Evolutionary conservation across 2,329 filamentous ascomycete species (phyloP).

Genomic region (Ophiostoma sp.): DNA sequence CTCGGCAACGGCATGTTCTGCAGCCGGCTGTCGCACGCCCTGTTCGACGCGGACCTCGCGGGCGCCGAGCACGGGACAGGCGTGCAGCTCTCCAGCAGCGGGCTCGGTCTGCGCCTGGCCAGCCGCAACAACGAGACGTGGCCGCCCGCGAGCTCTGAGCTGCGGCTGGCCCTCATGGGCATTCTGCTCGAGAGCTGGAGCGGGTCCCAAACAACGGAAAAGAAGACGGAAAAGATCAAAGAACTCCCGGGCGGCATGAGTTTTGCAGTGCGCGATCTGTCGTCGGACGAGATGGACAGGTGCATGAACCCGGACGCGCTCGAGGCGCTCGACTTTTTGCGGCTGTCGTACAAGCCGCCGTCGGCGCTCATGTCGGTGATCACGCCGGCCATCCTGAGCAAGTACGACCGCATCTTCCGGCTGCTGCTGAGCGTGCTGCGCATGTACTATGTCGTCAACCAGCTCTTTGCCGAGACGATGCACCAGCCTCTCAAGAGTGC

Average conservation of each 20-base stretch:
- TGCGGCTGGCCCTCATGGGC: conserved; percentile 84
- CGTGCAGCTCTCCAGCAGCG: conserved; percentile 61
- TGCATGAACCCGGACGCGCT: conserved; percentile 79
- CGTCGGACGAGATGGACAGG: conserved; percentile 69
- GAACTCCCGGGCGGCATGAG: conserved; percentile 64
- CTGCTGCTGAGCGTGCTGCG: conserved; percentile 70
- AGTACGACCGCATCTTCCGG: conserved; percentile 83
- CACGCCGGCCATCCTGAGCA: conserved; percentile 61
- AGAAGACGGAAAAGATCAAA: conserved; percentile 21
- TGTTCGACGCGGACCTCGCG: conserved; percentile 79
- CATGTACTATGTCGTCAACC: conserved; percentile 69
- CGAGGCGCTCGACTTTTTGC: conserved; percentile 87
- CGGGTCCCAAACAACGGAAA: background rate
- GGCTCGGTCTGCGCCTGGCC: conserved; percentile 80
- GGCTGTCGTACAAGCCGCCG: conserved; percentile 77
- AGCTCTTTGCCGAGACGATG: conserved; percentile 51
- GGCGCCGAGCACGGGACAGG: conserved; percentile 67
- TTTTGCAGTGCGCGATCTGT: conserved; percentile 80
- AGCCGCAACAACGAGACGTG: conserved; percentile 64
- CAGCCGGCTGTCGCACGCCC: conserved; percentile 69
- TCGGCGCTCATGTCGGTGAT: conserved; percentile 67
- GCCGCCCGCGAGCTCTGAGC: conserved; percentile 90
- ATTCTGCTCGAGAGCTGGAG: conserved; percentile 67
- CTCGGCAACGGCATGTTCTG: conserved; percentile 81
- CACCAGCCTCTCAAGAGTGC: background rate